Percentiles rank a stretch among this genome's conserved stretches.
These are phyloP conservation scores for Avena atlantica DNA, from an alignment of 176 grass and related monocot species.

Conservation along the genomic window DNA sequence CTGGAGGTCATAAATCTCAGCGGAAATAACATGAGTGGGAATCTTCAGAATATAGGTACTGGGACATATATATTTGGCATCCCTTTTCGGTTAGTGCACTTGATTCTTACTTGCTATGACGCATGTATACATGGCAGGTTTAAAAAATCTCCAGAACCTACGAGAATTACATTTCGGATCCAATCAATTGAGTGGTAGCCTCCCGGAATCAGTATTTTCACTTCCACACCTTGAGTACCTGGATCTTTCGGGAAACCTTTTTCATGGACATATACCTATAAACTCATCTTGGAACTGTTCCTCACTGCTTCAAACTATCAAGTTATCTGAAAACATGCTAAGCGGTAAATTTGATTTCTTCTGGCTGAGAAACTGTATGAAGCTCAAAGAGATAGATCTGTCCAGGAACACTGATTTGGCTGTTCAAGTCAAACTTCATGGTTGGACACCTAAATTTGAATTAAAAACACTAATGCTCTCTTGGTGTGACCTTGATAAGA, in stretches of 20 bases:
- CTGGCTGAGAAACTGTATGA: not conserved
- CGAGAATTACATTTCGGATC: not conserved
- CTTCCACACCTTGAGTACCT: constrained; percentile 24
- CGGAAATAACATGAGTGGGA: not conserved
- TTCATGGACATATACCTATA: constrained; percentile 48
- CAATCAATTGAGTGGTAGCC: not conserved
- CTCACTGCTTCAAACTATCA: constrained; percentile 1
- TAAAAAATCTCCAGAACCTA: not conserved
- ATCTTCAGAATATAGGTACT: constrained; percentile 31
- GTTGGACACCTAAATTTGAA: constrained; percentile 36
- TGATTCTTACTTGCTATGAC: not conserved
- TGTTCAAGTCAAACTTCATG: not conserved
- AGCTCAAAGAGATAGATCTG: not conserved
- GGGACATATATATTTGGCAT: not conserved
- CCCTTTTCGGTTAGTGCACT: not conserved
- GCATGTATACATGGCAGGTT: not conserved
- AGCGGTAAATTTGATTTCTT: constrained; percentile 12
- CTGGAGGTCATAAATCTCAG: constrained; percentile 22
- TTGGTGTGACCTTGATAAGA: constrained; percentile 35
- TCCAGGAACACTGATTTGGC: constrained; percentile 27
- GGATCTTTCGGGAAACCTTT: constrained; percentile 26
- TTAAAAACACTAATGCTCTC: constrained; percentile 7
- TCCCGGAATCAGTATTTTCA: constrained; percentile 9
- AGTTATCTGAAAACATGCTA: constrained; percentile 4
- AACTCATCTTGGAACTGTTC: not conserved